Percentiles rank a stretch among this genome's conserved stretches.
Conservation (phyloP, 2,329 filamentous ascomycete genomes). For the Coleophoma cylindrospora region DNA sequence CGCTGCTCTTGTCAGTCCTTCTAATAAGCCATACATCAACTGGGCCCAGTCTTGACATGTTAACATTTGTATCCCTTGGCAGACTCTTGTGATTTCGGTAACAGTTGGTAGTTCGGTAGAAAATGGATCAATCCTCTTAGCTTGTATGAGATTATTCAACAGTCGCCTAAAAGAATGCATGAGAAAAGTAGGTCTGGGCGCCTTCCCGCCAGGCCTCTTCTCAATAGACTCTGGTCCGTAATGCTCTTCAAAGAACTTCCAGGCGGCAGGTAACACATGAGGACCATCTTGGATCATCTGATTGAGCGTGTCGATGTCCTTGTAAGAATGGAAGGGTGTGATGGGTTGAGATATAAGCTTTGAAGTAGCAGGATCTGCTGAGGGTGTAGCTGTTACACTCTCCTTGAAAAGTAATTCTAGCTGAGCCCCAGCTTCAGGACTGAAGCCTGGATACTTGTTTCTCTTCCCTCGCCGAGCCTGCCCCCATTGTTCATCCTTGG, state of each 20-base stretch:
- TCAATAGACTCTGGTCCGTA: slow-evolving; percentile 20
- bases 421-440: slow-evolving; percentile 13
- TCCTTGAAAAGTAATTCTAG: slow-evolving; percentile 27
- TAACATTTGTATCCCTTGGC: slow-evolving; percentile 18
- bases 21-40: slow-evolving; percentile 17
- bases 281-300: slow-evolving; percentile 17
- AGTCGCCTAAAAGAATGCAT: slow-evolving; percentile 10
- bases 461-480: slow-evolving; percentile 3
- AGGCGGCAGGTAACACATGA: slow-evolving; percentile 16
- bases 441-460: neutral
- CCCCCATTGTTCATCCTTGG: slow-evolving; percentile 1
- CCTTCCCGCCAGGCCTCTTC: slow-evolving; percentile 6
- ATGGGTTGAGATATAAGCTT: slow-evolving; percentile 10
- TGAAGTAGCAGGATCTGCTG: slow-evolving; percentile 1
- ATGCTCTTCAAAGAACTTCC: slow-evolving; percentile 25
- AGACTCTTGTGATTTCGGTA: slow-evolving; percentile 20
- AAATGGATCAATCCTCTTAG: slow-evolving; percentile 14
- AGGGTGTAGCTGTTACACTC: slow-evolving; percentile 10
- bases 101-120: slow-evolving; percentile 17
- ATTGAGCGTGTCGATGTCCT: slow-evolving; percentile 18
- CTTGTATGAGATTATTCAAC: slow-evolving; percentile 13
- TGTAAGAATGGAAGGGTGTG: slow-evolving; percentile 11
- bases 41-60: slow-evolving; percentile 18
- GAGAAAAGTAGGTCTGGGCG: slow-evolving; percentile 12
- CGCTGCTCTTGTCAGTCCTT: slow-evolving; percentile 11